Evolutionary conservation across 129 eudicot genomes (phyloP).

Genomic region (Silybum marianum): DNA sequence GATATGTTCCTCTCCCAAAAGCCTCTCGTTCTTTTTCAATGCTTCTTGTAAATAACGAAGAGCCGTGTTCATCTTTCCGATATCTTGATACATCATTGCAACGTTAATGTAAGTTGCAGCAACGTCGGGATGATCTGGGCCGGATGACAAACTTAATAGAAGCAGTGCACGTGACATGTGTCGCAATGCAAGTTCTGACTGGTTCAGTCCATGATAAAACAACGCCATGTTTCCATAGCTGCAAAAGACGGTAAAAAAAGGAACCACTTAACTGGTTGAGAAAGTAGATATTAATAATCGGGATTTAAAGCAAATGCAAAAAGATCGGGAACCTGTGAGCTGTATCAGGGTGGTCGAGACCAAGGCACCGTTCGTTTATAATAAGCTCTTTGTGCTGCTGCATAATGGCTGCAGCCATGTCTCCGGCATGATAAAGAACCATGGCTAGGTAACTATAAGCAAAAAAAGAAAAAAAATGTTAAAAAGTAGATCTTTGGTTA

Average conservation of each 20-base stretch:
- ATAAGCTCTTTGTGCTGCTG: constrained; percentile 96
- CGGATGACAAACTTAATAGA: constrained; percentile 81
- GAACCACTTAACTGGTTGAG: neutral
- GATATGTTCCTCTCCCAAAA: constrained; percentile 94
- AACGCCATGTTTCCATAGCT: constrained; percentile 99
- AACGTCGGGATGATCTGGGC: constrained; percentile 98
- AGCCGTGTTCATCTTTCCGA: constrained; percentile 89
- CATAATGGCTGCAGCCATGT: constrained; percentile 91
- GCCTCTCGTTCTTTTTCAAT: constrained; percentile 86
- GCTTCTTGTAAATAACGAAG: constrained; percentile 99
- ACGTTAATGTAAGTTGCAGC: constrained; percentile 97
- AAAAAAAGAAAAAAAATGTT: neutral
- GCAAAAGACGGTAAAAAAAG: constrained; percentile 25
- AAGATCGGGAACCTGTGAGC: constrained; percentile 73
- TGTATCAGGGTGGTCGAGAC: constrained; percentile 94
- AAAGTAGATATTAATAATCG: neutral
- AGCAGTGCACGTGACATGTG: constrained; percentile 95
- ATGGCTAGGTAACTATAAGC: constrained; percentile 67
- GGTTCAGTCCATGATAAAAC: constrained; percentile 95
- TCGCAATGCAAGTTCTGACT: constrained; percentile 86
- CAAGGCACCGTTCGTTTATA: constrained; percentile 87
- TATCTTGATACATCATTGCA: constrained; percentile 99
- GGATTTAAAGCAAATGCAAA: neutral
- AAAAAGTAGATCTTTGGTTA: neutral
- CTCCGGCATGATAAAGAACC: constrained; percentile 88